A percentile compares a stretch with the other conserved stretches of the same genome.
These are phyloP conservation scores for Nannizziopsis arthrosporioides DNA, from an alignment of 2,329 filamentous ascomycete species.

Conservation along the genomic window DNA sequence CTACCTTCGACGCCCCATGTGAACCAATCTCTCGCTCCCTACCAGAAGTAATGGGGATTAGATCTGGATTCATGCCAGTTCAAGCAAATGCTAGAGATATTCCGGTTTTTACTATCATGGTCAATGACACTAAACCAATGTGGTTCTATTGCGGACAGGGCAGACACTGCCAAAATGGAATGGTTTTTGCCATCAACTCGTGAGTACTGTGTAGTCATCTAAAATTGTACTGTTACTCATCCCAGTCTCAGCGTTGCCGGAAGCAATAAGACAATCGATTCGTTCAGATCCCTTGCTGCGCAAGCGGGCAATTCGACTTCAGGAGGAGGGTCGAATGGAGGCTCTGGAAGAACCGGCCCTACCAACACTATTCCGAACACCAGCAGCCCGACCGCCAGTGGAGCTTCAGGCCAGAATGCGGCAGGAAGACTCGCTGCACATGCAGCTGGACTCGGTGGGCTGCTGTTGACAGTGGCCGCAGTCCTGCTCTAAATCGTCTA, in stretches of 20 bases:
- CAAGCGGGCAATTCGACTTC: not conserved
- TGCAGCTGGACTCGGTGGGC: conserved; percentile 3
- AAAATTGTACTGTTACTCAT: not conserved
- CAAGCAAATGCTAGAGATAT: conserved; percentile 40
- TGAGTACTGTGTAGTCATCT: conserved; percentile 32
- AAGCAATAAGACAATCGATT: conserved; percentile 9
- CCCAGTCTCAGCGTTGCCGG: conserved; percentile 2
- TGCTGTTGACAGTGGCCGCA: conserved; percentile 9
- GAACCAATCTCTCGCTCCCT: conserved; percentile 46
- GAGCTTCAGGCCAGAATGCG: conserved; percentile 5
- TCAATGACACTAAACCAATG: conserved; percentile 58
- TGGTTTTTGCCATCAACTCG: conserved; percentile 69
- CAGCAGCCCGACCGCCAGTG: conserved; percentile 4
- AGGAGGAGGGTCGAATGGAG: not conserved
- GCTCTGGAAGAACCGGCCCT: not conserved
- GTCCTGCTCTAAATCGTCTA: conserved; percentile 5
- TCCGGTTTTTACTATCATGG: conserved; percentile 58
- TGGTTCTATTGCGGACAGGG: conserved; percentile 70
- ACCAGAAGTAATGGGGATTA: conserved; percentile 49
- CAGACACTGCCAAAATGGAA: conserved; percentile 62
- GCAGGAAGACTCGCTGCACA: conserved; percentile 6
- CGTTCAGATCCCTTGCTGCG: conserved; percentile 9
- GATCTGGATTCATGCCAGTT: conserved; percentile 43
- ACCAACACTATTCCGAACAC: conserved; percentile 8
- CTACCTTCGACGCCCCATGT: conserved; percentile 61